Evolutionary conservation across 2,329 filamentous ascomycete species (phyloP).

Genomic region (Blastomyces gilchristii): DNA sequence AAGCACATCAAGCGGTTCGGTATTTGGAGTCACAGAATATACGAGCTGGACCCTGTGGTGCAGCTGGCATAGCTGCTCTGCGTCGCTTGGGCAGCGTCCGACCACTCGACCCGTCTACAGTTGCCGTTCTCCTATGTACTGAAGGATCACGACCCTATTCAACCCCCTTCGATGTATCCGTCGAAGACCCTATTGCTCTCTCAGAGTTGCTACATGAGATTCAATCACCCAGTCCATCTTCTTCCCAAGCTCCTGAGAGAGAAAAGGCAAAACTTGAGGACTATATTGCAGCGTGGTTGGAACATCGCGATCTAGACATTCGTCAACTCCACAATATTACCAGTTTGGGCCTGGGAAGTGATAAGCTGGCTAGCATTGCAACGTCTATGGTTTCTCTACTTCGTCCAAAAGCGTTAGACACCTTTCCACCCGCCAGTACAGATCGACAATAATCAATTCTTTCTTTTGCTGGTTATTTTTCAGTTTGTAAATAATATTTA

Average conservation of each 20-base stretch:
- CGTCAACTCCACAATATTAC: not conserved
- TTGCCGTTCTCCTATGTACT: conserved; percentile 57
- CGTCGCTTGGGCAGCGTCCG: conserved; percentile 36
- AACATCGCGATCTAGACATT: conserved; percentile 42
- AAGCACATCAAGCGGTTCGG: conserved; percentile 50
- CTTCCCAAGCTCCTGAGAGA: conserved; percentile 31
- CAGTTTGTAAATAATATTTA: not conserved
- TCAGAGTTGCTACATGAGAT: conserved; percentile 41
- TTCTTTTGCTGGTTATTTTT: not conserved
- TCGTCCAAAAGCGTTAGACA: not conserved
- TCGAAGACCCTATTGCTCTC: conserved; percentile 35
- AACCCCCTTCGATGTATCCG: conserved; percentile 33
- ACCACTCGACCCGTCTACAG: conserved; percentile 37
- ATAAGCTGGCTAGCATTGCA: not conserved
- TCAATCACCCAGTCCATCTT: conserved; percentile 40
- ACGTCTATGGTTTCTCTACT: not conserved
- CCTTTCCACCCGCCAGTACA: not conserved
- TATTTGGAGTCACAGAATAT: conserved; percentile 43
- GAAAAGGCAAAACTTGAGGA: conserved; percentile 40
- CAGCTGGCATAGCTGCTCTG: conserved; percentile 47
- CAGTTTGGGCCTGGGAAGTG: not conserved
- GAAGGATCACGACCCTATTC: conserved; percentile 51
- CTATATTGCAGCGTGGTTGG: conserved; percentile 43
- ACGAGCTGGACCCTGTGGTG: conserved; percentile 53
- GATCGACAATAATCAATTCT: not conserved